Evolutionary conservation across 805 yeast genomes (phyloP).

Genomic region (Hanseniaspora lindneri): DNA sequence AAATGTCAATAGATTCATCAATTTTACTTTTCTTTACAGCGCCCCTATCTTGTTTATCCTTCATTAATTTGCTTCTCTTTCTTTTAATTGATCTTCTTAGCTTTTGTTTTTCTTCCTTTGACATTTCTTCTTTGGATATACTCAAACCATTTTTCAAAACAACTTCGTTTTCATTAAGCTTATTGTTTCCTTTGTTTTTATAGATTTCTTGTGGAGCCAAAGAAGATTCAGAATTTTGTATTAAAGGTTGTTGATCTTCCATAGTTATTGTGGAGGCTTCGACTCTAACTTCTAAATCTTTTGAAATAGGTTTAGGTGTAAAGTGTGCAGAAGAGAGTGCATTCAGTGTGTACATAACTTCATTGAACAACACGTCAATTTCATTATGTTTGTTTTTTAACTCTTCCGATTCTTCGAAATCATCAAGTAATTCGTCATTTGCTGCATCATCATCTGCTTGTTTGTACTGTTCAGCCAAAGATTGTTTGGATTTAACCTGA

Average conservation of each 20-base stretch:
- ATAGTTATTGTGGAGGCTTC: constrained; percentile 70
- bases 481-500: constrained; percentile 73
- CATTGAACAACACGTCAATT: constrained; percentile 51
- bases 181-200: constrained; percentile 34
- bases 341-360: constrained; percentile 62
- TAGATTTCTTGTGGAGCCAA: constrained; percentile 94
- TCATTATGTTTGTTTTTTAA: constrained; percentile 66
- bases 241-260: constrained; percentile 95
- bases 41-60: constrained; percentile 20
- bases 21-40: constrained; percentile 39
- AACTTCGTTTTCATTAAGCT: constrained; percentile 46
- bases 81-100: constrained; percentile 78
- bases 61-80: constrained; percentile 49
- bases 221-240: constrained; percentile 56
- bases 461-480: constrained; percentile 72
- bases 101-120: constrained; percentile 76
- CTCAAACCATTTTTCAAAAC: constrained; percentile 65
- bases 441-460: constrained; percentile 69
- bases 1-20: constrained; percentile 56
- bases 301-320: constrained; percentile 79
- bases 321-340: constrained; percentile 89
- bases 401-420: constrained; percentile 48
- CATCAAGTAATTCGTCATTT: constrained; percentile 26
- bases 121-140: constrained; percentile 67
- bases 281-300: constrained; percentile 67